A percentile compares a stretch with the other conserved stretches of the same genome.
Conservation (phyloP, 805 yeast species). For the Teunomyces aglyptinius region DNA sequence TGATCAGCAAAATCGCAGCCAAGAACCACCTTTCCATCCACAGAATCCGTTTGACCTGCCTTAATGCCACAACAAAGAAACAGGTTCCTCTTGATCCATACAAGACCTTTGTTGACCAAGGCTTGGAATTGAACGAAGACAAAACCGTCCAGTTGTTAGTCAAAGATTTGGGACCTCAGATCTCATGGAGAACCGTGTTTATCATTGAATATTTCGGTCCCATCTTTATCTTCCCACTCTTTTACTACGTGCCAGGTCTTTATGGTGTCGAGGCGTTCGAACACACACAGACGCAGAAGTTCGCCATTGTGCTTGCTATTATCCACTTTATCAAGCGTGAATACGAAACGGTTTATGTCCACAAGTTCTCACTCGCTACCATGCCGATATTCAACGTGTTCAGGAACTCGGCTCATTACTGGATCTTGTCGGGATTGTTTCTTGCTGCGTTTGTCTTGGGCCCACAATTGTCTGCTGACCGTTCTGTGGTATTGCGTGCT, state of each 20-base stretch:
- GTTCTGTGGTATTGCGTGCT: constrained; percentile 14
- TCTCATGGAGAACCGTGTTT: constrained; percentile 90
- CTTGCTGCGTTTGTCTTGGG: constrained; percentile 51
- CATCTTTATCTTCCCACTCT: constrained; percentile 68
- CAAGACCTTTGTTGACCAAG: constrained; percentile 46
- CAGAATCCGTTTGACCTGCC: constrained; percentile 46
- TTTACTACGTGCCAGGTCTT: constrained; percentile 44
- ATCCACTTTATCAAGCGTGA: constrained; percentile 87
- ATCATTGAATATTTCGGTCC: constrained; percentile 90
- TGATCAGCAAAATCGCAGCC: constrained; percentile 44
- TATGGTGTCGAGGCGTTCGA: constrained; percentile 38
- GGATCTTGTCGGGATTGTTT: constrained; percentile 78
- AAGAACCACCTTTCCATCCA: constrained; percentile 36
- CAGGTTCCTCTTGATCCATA: constrained; percentile 46
- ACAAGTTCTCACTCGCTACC: constrained; percentile 81
- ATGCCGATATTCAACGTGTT: constrained; percentile 89
- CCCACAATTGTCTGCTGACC: constrained; percentile 20
- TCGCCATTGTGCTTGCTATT: constrained; percentile 55
- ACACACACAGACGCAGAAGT: constrained; percentile 52
- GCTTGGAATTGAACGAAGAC: constrained; percentile 31
- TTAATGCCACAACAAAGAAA: constrained; percentile 23
- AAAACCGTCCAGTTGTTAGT: constrained; percentile 49
- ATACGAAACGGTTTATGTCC: constrained; percentile 80
- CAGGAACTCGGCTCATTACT: constrained; percentile 88
- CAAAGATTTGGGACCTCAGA: constrained; percentile 91